Conservation (phyloP, 208 protist genomes). For the Trypanosoma lewisi region DNA sequence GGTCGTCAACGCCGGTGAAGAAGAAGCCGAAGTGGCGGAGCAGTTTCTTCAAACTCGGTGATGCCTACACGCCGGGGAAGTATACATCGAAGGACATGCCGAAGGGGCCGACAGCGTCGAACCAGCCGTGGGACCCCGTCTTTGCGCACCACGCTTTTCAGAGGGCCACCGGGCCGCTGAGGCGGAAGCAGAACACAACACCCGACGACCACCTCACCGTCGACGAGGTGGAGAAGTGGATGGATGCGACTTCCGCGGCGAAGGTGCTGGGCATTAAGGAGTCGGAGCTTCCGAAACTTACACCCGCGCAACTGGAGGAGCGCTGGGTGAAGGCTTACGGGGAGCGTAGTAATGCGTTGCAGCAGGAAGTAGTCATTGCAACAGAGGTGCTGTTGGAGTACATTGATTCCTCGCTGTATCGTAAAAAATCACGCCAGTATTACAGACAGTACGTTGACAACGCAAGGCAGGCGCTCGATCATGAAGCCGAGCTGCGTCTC, state of each 20-base stretch:
- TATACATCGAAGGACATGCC: slow-evolving; percentile 33
- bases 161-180: slow-evolving; percentile 44
- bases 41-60: slow-evolving; percentile 24
- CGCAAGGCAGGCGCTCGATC: slow-evolving; percentile 54
- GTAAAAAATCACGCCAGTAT: slow-evolving; percentile 83
- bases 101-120: slow-evolving; percentile 29
- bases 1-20: slow-evolving; percentile 36
- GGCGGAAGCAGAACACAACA: slow-evolving; percentile 52
- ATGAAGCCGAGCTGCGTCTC: slow-evolving; percentile 39
- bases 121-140: slow-evolving; percentile 47
- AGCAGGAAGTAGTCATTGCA: slow-evolving; percentile 78
- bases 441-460: slow-evolving; percentile 77
- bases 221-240: slow-evolving; percentile 78
- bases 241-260: slow-evolving; percentile 73
- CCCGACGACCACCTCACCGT: slow-evolving; percentile 71
- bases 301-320: slow-evolving; percentile 43
- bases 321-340: slow-evolving; percentile 58
- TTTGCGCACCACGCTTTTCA: slow-evolving; percentile 29
- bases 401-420: slow-evolving; percentile 62
- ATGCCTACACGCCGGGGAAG: slow-evolving; percentile 27
- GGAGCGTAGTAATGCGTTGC: slow-evolving; percentile 49
- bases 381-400: slow-evolving; percentile 86
- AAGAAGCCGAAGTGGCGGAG: slow-evolving; percentile 28
- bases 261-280: slow-evolving; percentile 83
- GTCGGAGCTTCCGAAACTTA: slow-evolving; percentile 61